Base-by-base conservation (phyloP, 495 filamentous ascomycete species). In the Lophiotrema nucula region DNA sequence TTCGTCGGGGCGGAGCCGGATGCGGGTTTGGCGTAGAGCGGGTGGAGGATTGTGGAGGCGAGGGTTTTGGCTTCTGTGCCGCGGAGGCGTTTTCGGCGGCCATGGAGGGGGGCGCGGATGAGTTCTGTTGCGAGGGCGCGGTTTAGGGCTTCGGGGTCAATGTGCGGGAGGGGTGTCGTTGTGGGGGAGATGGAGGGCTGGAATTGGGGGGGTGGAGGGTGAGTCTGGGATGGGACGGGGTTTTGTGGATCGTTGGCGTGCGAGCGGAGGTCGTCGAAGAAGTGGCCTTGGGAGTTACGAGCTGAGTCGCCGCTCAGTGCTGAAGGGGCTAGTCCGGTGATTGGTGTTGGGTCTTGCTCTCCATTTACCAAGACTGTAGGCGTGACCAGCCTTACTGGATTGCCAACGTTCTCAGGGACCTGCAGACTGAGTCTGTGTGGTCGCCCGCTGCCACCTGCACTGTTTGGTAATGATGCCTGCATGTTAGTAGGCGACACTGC, bases 311-410 rank as follows among this genome's bases (percentile, higher is more conserved):
- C 65, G 66, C 48, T 70, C 6, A 65, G 46, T 3, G 61, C 48
- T 10, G 74, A 69, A 0, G 67, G 64, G 35, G 60, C 48, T 10
- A 59, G 46, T 16, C 35, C 35, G 3, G 49, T 38, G 43, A 27
- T 61, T 5, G 65, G 62, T 3, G 38, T 47, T 5, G 52, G 44
- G 31, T 75, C 70, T 27, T 72, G 74, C 19, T 82, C 79, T 2
- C 87, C 88, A 58, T 90, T 91, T 0, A 91, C 74, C 54, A 87
- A 76, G 0, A 90, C 70, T 10, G 81, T 79, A 0, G 89, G 89
- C 0, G 88, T 92, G 0, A 88, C 89, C 18, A 93, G 81, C 18
- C 89, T 79, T 1, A 96, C 87, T 10, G 87, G 80, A 0, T 83
- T 87, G 2, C 88, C 86, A 10, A 82, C 72, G 55, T 88, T 82